Conservation (phyloP, 2,329 filamentous ascomycete genomes). For the Penicillium concentricum region DNA sequence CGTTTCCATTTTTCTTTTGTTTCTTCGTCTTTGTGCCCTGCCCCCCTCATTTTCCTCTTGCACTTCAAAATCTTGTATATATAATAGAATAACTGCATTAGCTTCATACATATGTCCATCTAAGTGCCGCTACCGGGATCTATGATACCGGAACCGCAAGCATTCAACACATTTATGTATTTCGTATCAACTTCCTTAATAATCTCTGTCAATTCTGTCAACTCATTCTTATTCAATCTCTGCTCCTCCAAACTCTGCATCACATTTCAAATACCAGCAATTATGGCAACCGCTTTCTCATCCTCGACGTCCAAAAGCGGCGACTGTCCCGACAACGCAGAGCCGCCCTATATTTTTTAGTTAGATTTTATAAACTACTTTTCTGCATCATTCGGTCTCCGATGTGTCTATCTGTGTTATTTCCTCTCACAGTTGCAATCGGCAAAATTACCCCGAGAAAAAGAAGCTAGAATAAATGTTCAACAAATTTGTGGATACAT, state of each 20-base stretch:
- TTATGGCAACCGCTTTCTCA: conserved; percentile 29
- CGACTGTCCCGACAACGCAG: conserved; percentile 16
- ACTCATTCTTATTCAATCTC: not conserved
- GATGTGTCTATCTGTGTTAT: too few relatives aligned
- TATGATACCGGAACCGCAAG: not conserved
- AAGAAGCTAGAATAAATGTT: not conserved
- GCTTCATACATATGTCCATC: not conserved
- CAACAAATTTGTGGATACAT: not conserved
- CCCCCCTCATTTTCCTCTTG: not conserved
- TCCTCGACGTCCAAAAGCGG: conserved; percentile 38
- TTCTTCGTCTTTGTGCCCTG: not conserved
- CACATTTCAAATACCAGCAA: not conserved
- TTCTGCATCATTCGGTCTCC: too few relatives aligned
- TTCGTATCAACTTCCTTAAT: not conserved
- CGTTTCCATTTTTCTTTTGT: not conserved
- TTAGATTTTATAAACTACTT: too few relatives aligned
- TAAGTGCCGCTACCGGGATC: not conserved
- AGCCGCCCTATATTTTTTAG: not conserved
- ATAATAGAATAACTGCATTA: not conserved
- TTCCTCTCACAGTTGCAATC: not conserved
- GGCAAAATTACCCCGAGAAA: not conserved
- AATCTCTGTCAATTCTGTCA: not conserved
- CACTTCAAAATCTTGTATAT: not conserved
- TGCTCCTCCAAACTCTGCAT: not conserved
- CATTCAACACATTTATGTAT: not conserved